Conservation (phyloP, 2,329 filamentous ascomycete genomes). For the Trichoderma afroharzianum region DNA sequence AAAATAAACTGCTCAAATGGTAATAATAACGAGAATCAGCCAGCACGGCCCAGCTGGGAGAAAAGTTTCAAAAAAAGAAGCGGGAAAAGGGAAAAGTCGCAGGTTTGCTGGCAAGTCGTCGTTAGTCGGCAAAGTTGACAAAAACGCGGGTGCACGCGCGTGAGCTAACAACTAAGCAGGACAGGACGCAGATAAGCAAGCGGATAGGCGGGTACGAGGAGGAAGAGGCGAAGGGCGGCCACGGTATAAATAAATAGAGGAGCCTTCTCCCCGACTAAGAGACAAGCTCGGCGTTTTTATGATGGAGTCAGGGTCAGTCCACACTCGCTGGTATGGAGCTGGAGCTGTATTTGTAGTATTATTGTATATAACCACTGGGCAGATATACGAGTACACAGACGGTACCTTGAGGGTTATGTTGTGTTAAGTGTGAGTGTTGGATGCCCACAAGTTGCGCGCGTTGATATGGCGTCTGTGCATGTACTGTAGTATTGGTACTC, state of each 20-base stretch:
- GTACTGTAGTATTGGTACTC: neutral
- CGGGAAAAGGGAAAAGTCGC: neutral
- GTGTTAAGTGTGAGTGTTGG: neutral
- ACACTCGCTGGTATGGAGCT: neutral
- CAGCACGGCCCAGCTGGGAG: neutral
- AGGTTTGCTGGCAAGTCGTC: neutral
- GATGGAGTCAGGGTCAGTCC: neutral
- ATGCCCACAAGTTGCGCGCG: neutral
- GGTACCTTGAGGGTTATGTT: neutral
- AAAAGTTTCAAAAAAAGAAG: neutral
- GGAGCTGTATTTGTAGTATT: neutral
- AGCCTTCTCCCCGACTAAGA: neutral
- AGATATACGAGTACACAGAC: neutral
- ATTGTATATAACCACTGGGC: neutral
- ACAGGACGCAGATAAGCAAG: neutral
- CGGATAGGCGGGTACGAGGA: conserved; percentile 1
- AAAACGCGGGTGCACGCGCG: conserved; percentile 16
- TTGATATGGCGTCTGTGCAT: neutral
- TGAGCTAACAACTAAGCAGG: neutral
- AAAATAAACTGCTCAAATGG: neutral
- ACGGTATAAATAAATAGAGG: neutral
- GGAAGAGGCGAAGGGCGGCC: conserved; percentile 3
- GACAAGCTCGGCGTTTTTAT: neutral
- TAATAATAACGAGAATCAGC: neutral
- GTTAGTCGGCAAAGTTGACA: neutral